These are phyloP conservation scores for Phialophora macrospora DNA, from an alignment of 2,329 filamentous ascomycete genomes.

Conservation along the genomic window DNA sequence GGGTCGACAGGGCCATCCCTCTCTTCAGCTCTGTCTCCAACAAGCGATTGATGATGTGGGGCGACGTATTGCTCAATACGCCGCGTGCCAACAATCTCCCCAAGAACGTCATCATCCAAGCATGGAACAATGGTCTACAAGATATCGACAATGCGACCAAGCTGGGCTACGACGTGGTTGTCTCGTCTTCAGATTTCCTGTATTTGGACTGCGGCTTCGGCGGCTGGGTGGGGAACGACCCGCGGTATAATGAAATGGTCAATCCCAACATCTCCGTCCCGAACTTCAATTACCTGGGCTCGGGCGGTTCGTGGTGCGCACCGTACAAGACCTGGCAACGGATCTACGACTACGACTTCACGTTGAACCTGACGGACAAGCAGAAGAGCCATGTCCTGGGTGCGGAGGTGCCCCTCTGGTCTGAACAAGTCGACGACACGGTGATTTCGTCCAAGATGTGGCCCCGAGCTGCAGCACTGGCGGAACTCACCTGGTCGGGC, in stretches of 20 bases:
- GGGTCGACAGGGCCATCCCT: constrained; percentile 59
- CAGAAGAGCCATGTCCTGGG: constrained; percentile 59
- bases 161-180: constrained; percentile 59
- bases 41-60: constrained; percentile 63
- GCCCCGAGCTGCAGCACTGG: constrained; percentile 62
- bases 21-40: constrained; percentile 54
- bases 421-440: constrained; percentile 61
- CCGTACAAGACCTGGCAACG: constrained; percentile 66
- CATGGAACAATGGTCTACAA: constrained; percentile 59
- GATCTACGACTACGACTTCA: constrained; percentile 65
- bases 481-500: constrained; percentile 62
- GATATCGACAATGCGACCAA: constrained; percentile 59
- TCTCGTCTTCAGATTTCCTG: constrained; percentile 61
- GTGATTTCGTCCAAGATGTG: constrained; percentile 59
- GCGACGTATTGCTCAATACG: constrained; percentile 55
- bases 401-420: constrained; percentile 59
- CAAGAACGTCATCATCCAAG: constrained; percentile 58
- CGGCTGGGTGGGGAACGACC: constrained; percentile 61
- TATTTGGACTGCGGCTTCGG: constrained; percentile 63
- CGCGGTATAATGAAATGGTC: constrained; percentile 59
- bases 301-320: constrained; percentile 62
- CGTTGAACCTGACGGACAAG: constrained; percentile 52
- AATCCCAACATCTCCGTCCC: constrained; percentile 54
- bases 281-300: constrained; percentile 62
- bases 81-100: constrained; percentile 55